Conservation (phyloP, 1,284 basidiomycete species). For the Ustilago shanxiensis region DNA sequence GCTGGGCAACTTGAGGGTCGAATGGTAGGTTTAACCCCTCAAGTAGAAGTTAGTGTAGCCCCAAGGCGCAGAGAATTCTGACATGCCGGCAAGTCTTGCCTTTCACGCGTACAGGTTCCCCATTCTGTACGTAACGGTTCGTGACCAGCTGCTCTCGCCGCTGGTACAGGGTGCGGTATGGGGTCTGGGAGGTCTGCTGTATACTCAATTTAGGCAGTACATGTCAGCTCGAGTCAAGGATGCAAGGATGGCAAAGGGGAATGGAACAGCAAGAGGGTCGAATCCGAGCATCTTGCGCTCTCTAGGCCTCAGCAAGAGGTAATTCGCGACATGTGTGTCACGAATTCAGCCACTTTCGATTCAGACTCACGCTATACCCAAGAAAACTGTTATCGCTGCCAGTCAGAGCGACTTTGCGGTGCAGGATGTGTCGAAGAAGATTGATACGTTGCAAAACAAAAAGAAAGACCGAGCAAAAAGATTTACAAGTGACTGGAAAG, state of each 20-base stretch:
- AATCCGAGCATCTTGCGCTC: conserved; percentile 19
- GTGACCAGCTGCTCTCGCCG: conserved; percentile 63
- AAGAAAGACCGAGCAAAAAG: neutral
- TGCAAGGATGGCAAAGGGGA: neutral
- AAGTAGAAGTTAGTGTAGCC: too few species aligned
- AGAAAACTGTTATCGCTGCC: neutral
- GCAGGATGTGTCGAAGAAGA: neutral
- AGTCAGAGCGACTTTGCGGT: neutral
- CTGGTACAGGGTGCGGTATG: conserved; percentile 60
- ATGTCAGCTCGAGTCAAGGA: conserved; percentile 16
- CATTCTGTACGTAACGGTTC: conserved; percentile 58
- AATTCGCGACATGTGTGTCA: neutral
- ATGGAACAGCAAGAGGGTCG: neutral
- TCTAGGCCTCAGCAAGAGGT: conserved; percentile 27
- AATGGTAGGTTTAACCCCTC: conserved; percentile 67
- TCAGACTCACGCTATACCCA: conserved; percentile 23
- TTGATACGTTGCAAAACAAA: neutral
- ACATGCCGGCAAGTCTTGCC: neutral
- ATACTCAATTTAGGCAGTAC: conserved; percentile 46
- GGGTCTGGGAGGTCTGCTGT: conserved; percentile 54
- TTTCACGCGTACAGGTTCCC: conserved; percentile 52
- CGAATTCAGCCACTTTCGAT: neutral
- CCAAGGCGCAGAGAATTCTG: neutral
- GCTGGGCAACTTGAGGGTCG: conserved; percentile 58
- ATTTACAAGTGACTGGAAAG: conserved; percentile 12